Percentiles rank a stretch among this genome's conserved stretches.
Conservation (phyloP, 495 filamentous ascomycete species). For the Wilcoxina mikolae region DNA sequence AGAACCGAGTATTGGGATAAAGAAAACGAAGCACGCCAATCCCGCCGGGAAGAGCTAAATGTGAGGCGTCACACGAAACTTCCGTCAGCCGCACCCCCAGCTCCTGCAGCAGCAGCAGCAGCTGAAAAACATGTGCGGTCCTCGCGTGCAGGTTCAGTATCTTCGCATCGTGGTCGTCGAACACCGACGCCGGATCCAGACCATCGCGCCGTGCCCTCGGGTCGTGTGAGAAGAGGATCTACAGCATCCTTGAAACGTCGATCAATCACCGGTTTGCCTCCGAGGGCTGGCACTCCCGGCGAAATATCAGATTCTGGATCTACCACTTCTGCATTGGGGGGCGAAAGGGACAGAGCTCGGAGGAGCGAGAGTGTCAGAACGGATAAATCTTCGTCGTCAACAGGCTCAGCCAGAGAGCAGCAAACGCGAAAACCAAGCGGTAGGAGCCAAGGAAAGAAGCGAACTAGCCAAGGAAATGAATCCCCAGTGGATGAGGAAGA, state of each 20-base stretch:
- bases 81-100: neutral
- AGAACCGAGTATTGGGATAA: slow-evolving; percentile 89
- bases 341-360: slow-evolving; percentile 19
- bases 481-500: too few relatives aligned
- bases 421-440: neutral
- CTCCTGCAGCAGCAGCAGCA: neutral
- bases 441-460: neutral
- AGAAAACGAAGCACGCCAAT: slow-evolving; percentile 75
- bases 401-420: neutral
- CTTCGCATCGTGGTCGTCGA: slow-evolving; percentile 6
- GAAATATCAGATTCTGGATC: slow-evolving; percentile 25
- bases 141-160: slow-evolving; percentile 11
- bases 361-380: slow-evolving; percentile 5
- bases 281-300: slow-evolving; percentile 12
- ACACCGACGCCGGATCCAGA: slow-evolving; percentile 21
- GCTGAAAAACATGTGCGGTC: neutral
- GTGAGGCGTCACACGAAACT: neutral
- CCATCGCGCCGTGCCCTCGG: neutral
- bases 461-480: too few relatives aligned
- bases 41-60: slow-evolving; percentile 51
- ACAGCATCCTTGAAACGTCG: slow-evolving; percentile 9
- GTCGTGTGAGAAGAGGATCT: neutral
- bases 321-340: slow-evolving; percentile 6
- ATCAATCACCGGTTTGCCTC: slow-evolving; percentile 7
- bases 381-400: slow-evolving; percentile 2